phyloP scores from a whole-genome alignment of 2,329 filamentous ascomycete species.

The Arachnomyces sp. region DNA sequence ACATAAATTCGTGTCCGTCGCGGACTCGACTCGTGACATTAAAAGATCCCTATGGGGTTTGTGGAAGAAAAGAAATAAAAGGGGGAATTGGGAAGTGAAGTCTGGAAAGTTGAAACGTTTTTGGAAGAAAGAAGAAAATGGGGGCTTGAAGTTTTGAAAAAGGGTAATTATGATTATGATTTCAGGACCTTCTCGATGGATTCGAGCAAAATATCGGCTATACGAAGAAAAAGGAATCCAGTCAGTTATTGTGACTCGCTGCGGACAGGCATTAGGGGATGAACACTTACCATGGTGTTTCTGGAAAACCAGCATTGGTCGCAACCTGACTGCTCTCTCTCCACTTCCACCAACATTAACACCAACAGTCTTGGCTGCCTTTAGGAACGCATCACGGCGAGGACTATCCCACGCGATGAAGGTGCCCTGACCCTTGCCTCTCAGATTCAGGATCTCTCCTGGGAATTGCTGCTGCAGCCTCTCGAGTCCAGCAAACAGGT shows the following conservation, averaged over 20 bases:
- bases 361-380: conserved; percentile 67
- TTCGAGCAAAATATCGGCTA: conserved; percentile 68
- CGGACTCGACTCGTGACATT: background rate
- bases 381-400: conserved; percentile 68
- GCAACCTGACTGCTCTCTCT: conserved; percentile 62
- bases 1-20: background rate
- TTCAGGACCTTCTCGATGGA: conserved; percentile 65
- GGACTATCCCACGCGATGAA: conserved; percentile 90
- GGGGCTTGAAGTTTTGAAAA: background rate
- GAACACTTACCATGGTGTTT: conserved; percentile 60
- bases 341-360: conserved; percentile 85
- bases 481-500: conserved; percentile 65
- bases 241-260: background rate
- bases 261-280: background rate
- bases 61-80: background rate
- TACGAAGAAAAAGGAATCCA: conserved; percentile 4
- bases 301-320: conserved; percentile 91
- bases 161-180: conserved; percentile 21
- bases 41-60: background rate
- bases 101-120: too few species aligned
- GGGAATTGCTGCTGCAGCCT: conserved; percentile 62
- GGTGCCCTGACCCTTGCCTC: conserved; percentile 80
- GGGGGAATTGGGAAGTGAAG: too few species aligned
- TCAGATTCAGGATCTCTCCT: conserved; percentile 68
- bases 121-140: background rate